Evolutionary conservation across 176 grass and related monocot genomes (phyloP).

Genomic region (Musa beccarii): DNA sequence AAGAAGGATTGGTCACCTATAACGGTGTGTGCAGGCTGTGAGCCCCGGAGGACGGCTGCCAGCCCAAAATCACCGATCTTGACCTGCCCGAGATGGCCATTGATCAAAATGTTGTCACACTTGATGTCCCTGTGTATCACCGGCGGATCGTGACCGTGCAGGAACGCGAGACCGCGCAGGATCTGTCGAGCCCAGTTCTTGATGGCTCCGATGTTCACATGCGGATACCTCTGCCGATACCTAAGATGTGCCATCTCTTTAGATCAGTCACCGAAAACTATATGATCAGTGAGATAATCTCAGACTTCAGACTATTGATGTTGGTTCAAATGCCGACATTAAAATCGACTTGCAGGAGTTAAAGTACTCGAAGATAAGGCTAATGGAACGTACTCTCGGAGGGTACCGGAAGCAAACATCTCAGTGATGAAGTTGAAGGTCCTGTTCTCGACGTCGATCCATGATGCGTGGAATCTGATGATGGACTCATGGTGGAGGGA

Average conservation of each 20-base stretch:
- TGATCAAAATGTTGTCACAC: conserved; percentile 82
- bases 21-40: conserved; percentile 55
- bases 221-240: conserved; percentile 46
- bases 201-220: conserved; percentile 52
- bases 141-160: conserved; percentile 48
- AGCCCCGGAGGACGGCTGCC: conserved; percentile 44
- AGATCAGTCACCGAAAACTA: background rate
- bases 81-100: conserved; percentile 77
- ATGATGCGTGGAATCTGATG: conserved; percentile 65
- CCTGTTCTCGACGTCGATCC: conserved; percentile 33
- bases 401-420: conserved; percentile 94
- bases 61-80: conserved; percentile 94
- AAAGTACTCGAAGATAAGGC: background rate
- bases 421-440: conserved; percentile 98
- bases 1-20: conserved; percentile 29
- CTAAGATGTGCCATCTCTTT: conserved; percentile 7
- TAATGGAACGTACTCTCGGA: conserved; percentile 42
- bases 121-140: conserved; percentile 91
- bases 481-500: conserved; percentile 58
- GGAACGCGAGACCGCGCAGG: conserved; percentile 54
- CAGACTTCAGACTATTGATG: background rate
- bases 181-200: conserved; percentile 59
- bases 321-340: no score
- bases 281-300: background rate
- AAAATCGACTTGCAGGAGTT: no score